Conservation (phyloP, 257 asterid genomes). For the Linaria vulgaris region DNA sequence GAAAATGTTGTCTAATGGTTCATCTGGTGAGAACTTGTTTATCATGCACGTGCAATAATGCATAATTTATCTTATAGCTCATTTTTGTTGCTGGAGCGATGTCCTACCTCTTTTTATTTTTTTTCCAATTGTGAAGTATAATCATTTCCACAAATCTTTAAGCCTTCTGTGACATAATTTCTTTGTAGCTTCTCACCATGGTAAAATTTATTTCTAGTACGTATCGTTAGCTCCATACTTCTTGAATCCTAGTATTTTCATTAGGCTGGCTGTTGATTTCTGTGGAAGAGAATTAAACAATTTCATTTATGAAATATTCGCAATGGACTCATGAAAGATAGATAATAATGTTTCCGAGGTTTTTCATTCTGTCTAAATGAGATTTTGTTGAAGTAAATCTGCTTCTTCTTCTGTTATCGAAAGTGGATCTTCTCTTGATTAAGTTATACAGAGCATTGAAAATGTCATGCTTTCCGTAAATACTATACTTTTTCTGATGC, state of each 20-base stretch:
- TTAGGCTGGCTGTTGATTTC: not conserved
- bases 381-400: not conserved
- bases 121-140: no score
- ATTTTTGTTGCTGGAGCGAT: no score
- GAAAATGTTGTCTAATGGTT: slow-evolving; percentile 64
- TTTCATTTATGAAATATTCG: not conserved
- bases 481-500: not conserved
- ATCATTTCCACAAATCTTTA: not conserved
- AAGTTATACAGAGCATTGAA: not conserved
- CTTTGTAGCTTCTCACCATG: not conserved
- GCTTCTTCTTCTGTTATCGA: not conserved
- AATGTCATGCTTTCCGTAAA: no score
- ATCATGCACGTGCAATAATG: not conserved
- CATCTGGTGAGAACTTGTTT: slow-evolving; percentile 57
- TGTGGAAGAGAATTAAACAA: no score
- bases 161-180: not conserved
- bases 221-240: not conserved
- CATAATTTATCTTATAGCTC: no score
- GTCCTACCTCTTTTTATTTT: no score
- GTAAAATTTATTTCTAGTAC: not conserved
- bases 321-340: not conserved
- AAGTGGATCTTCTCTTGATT: not conserved
- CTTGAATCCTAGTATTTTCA: not conserved
- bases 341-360: not conserved
- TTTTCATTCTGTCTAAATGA: not conserved